These are phyloP conservation scores for Cryphonectria radicalis DNA, from an alignment of 2,329 filamentous ascomycete genomes.

Conservation along the genomic window DNA sequence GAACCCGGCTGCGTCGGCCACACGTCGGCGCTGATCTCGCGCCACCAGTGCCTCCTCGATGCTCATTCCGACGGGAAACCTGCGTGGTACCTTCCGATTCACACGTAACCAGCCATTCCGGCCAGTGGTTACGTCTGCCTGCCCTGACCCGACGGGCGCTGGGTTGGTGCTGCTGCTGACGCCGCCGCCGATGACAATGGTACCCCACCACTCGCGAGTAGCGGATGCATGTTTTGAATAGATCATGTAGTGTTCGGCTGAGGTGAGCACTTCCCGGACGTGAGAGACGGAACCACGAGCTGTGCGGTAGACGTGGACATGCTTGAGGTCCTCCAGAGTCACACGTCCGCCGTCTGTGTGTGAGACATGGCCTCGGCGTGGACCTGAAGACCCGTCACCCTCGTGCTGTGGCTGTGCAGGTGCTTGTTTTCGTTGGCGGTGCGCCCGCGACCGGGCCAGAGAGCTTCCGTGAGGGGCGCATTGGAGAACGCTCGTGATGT, in stretches of 20 bases:
- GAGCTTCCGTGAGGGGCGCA: constrained; percentile 18
- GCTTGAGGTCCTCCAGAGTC: constrained; percentile 45
- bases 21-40: constrained; percentile 44
- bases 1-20: constrained; percentile 51
- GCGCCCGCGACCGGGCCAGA: constrained; percentile 11
- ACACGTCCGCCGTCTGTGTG: constrained; percentile 24
- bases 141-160: constrained; percentile 32
- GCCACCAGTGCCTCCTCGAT: constrained; percentile 51
- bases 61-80: constrained; percentile 45
- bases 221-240: constrained; percentile 52
- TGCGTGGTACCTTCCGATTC: constrained; percentile 46
- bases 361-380: neutral
- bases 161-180: constrained; percentile 35
- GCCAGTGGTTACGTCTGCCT: constrained; percentile 35
- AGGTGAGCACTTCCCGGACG: constrained; percentile 42
- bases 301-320: constrained; percentile 56
- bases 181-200: constrained; percentile 53
- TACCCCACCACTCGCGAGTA: constrained; percentile 61
- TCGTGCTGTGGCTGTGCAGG: constrained; percentile 3
- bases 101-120: constrained; percentile 59
- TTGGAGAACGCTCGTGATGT: constrained; percentile 51
- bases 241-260: constrained; percentile 53
- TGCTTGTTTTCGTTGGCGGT: constrained; percentile 5
- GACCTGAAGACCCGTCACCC: neutral
- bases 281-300: constrained; percentile 35